Evolutionary conservation across 192 early-diverging fungal genomes (phyloP), one percentile per base, ranked within the genome.

Genomic region (Funneliformis geosporum): DNA sequence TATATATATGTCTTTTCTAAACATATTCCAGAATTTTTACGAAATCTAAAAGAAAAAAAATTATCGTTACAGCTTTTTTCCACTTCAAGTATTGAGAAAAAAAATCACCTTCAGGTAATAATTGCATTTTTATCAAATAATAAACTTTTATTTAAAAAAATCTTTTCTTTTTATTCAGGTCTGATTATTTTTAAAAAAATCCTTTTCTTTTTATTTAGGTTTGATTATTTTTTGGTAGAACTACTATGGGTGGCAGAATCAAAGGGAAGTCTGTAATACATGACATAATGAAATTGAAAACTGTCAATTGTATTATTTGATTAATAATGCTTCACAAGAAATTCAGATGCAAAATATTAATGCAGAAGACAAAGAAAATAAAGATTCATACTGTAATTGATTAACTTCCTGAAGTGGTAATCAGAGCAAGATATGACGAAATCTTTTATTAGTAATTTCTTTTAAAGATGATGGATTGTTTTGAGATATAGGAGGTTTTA

Each of bases 281-380:
- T n/a, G n/a, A 62, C 1, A 62, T 62, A 62, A 62, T 62, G 60
- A 14, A 62, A 7, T 62, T 62, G n/a, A 62, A 23, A 62, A 62
- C 10, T 23, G 1, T 23, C 4, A 62, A 23, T 62, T 62, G 23
- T 62, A 62, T 62, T 62, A 62, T 62, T 23, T 62, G 4, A 14
- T 62, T 62, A 62, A 62, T 62, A 62, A 62, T 62, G 10, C n/a
- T 62, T 23, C 10, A n/a, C 12, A 62, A 62, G n/a, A 62, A 62
- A 62, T 62, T n/a, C 1, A n/a, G 23, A 23, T 23, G 16, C 60
- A 23, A 62, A 62, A 62, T 62, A 23, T 62, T 62, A 62, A 62
- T 62, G 60, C 10, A 23, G n/a, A 62, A n/a, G 23, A 62, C 1
- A 23, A 12, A 62, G 23, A 61, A 23, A 62, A 62, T 12, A 2